phyloP scores from a whole-genome alignment of 495 filamentous ascomycete species.

The Umbilicaria muhlenbergii region DNA sequence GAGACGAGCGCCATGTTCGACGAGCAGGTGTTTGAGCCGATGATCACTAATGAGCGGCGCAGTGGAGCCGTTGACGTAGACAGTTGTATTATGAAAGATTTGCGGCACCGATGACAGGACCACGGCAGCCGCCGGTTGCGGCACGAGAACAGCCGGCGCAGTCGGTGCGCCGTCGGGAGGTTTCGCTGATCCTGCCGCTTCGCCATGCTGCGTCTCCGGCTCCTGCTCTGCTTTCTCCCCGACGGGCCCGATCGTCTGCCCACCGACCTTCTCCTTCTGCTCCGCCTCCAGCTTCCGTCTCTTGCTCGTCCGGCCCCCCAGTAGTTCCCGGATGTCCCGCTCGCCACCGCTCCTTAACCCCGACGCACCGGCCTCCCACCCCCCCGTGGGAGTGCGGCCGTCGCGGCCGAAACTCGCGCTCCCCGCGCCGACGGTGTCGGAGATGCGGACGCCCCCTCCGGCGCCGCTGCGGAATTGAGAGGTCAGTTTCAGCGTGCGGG shows the following conservation, averaged over 20 bases:
- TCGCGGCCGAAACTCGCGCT: constrained; percentile 9
- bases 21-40: constrained; percentile 64
- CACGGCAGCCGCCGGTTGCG: neutral
- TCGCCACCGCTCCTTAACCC: constrained; percentile 24
- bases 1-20: constrained; percentile 52
- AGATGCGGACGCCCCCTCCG: constrained; percentile 34
- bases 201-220: constrained; percentile 20
- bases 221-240: neutral
- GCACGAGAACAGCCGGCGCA: neutral
- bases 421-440: constrained; percentile 37
- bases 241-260: no score
- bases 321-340: constrained; percentile 25
- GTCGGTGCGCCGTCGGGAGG: constrained; percentile 9
- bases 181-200: constrained; percentile 14
- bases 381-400: constrained; percentile 16
- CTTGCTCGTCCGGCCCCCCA: constrained; percentile 18
- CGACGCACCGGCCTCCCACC: constrained; percentile 28
- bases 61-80: constrained; percentile 87
- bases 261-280: no score
- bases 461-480: constrained; percentile 45
- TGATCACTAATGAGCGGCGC: constrained; percentile 71
- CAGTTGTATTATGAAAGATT: constrained; percentile 49
- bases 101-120: neutral
- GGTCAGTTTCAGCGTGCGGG: constrained; percentile 47
- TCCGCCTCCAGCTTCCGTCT: no score